Percentiles rank a stretch among this genome's conserved stretches.
phyloP scores from a whole-genome alignment of 1,284 basidiomycete genomes.

The Cryptococcus neoformans region DNA sequence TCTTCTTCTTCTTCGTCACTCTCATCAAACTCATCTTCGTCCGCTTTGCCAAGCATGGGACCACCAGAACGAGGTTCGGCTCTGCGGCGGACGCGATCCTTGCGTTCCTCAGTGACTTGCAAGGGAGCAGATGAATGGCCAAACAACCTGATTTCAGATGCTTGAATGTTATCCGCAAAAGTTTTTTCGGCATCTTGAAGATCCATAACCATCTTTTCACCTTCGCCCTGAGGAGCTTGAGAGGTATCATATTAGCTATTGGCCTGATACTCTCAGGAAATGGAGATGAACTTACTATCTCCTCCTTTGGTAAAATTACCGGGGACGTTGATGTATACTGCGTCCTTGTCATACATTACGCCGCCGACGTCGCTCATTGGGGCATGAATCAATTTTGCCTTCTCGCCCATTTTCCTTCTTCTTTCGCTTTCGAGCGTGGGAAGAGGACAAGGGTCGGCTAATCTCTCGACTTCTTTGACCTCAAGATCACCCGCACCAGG shows the following conservation, averaged over 20 bases:
- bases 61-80: constrained; percentile 41
- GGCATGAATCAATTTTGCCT: constrained; percentile 92
- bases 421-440: constrained; percentile 92
- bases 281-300: constrained; percentile 37
- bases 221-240: constrained; percentile 74
- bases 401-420: constrained; percentile 87
- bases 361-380: constrained; percentile 99
- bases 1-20: constrained; percentile 43
- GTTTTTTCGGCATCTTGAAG: constrained; percentile 83
- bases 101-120: constrained; percentile 31
- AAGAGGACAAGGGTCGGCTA: constrained; percentile 92
- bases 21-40: constrained; percentile 42
- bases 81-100: constrained; percentile 23
- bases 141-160: constrained; percentile 81
- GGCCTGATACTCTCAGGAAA: background rate
- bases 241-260: background rate
- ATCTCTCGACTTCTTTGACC: constrained; percentile 67
- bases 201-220: constrained; percentile 96
- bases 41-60: constrained; percentile 43
- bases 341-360: constrained; percentile 97
- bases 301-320: constrained; percentile 77
- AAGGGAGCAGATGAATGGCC: constrained; percentile 69
- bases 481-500: constrained; percentile 89
- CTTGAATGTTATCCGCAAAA: constrained; percentile 76
- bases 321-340: constrained; percentile 96